Percentiles rank a stretch among this genome's conserved stretches.
These are phyloP conservation scores for Leishmania turanica DNA, from an alignment of 208 protist genomes.

Conservation along the genomic window DNA sequence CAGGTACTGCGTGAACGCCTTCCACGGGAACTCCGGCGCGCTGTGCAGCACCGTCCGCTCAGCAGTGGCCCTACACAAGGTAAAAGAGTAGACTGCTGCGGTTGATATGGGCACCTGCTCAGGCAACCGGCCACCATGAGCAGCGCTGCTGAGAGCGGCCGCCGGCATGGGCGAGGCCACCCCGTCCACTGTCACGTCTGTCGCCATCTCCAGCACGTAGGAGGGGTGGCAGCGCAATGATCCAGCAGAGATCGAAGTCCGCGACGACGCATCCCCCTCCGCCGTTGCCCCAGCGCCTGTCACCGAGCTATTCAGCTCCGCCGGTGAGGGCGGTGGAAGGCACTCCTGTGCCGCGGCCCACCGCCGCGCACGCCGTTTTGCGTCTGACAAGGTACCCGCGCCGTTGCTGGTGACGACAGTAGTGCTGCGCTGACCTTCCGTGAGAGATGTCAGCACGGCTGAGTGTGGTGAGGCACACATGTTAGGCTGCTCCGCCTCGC, in stretches of 20 bases:
- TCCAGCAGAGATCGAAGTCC: not conserved
- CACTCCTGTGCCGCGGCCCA: constrained; percentile 4
- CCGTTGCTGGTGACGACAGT: not conserved
- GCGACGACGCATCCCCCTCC: not conserved
- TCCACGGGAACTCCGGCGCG: constrained; percentile 25
- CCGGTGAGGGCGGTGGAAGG: constrained; percentile 26
- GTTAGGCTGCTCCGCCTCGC: not conserved
- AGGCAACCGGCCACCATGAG: not conserved
- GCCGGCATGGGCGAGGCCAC: not conserved
- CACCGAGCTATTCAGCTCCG: constrained; percentile 16
- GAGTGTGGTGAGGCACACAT: not conserved
- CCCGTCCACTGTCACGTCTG: constrained; percentile 2
- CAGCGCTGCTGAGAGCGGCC: not conserved
- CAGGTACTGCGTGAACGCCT: constrained; percentile 27
- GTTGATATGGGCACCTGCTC: not conserved
- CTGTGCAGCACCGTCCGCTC: constrained; percentile 19
- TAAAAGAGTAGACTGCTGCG: constrained; percentile 3
- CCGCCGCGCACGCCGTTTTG: not conserved
- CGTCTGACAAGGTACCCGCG: not conserved
- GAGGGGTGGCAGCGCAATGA: constrained; percentile 9
- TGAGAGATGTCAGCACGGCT: not conserved
- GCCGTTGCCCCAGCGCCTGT: not conserved
- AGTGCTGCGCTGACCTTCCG: not conserved
- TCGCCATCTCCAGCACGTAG: constrained; percentile 7
- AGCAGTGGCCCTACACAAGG: constrained; percentile 29